A percentile compares a stretch with the other conserved stretches of the same genome.
phyloP scores from a whole-genome alignment of 2,329 filamentous ascomycete species.

The Exophiala sideris region DNA sequence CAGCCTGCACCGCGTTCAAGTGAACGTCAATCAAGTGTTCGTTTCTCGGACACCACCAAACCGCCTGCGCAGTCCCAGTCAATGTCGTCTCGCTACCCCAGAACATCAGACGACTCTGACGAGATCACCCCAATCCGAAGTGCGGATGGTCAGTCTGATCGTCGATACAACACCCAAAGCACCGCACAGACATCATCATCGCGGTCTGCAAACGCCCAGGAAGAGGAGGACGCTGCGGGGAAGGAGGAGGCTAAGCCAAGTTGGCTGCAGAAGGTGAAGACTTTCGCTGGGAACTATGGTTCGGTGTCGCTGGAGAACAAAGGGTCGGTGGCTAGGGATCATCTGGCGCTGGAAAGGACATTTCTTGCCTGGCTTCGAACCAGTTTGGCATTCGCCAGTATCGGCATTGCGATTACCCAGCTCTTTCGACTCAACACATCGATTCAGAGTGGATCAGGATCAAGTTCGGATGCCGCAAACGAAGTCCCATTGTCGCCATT shows the following conservation, averaged over 20 bases:
- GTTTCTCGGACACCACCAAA: slow-evolving; percentile 24
- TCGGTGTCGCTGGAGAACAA: slow-evolving; percentile 64
- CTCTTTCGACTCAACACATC: slow-evolving; percentile 63
- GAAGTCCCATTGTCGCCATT: slow-evolving; percentile 25
- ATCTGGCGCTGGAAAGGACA: slow-evolving; percentile 64
- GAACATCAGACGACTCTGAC: slow-evolving; percentile 16
- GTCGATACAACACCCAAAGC: slow-evolving; percentile 21
- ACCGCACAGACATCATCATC: not conserved
- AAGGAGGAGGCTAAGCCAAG: slow-evolving; percentile 20
- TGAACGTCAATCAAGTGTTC: slow-evolving; percentile 19
- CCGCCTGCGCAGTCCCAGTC: slow-evolving; percentile 1
- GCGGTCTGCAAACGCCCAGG: not conserved
- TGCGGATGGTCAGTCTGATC: slow-evolving; percentile 18
- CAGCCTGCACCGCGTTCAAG: not conserved
- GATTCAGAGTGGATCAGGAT: slow-evolving; percentile 21
- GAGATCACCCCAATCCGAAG: slow-evolving; percentile 26
- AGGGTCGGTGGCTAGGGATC: slow-evolving; percentile 63
- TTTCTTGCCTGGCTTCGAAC: slow-evolving; percentile 67
- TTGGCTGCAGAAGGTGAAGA: slow-evolving; percentile 45
- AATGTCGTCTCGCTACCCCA: slow-evolving; percentile 18
- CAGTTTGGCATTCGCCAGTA: slow-evolving; percentile 62
- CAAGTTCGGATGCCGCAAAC: slow-evolving; percentile 1
- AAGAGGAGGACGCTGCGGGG: slow-evolving; percentile 2
- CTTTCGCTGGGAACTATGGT: slow-evolving; percentile 55
- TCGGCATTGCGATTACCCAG: slow-evolving; percentile 64